These are phyloP conservation scores for Suhomyces coccinellae DNA, from an alignment of 1,139 yeast genomes.

Conservation along the genomic window DNA sequence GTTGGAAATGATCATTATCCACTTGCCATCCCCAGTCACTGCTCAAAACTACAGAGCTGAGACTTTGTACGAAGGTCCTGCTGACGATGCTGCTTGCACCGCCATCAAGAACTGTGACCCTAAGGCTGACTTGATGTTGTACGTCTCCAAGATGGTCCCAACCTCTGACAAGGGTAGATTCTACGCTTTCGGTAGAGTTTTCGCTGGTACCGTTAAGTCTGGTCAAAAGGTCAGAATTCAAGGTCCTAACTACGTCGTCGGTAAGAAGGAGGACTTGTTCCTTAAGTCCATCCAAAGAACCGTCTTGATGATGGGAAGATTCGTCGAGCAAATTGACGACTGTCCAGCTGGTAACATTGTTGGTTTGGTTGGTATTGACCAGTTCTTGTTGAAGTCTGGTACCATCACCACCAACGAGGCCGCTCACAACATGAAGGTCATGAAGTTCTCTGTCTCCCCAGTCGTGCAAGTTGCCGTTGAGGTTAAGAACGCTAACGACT, in stretches of 20 bases:
- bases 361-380: slow-evolving; percentile 99
- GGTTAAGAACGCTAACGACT: slow-evolving; percentile 98
- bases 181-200: slow-evolving; percentile 99
- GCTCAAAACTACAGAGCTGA: slow-evolving; percentile 99
- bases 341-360: slow-evolving; percentile 99
- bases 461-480: slow-evolving; percentile 99
- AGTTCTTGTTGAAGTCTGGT: slow-evolving; percentile 99
- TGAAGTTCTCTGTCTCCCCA: slow-evolving; percentile 99
- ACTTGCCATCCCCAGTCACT: slow-evolving; percentile 99
- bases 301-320: slow-evolving; percentile 99
- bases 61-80: slow-evolving; percentile 98
- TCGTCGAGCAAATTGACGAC: slow-evolving; percentile 97
- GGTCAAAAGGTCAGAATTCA: slow-evolving; percentile 99
- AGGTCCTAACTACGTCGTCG: slow-evolving; percentile 99
- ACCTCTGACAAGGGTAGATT: slow-evolving; percentile 99
- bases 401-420: slow-evolving; percentile 95
- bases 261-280: slow-evolving; percentile 97
- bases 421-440: slow-evolving; percentile 99
- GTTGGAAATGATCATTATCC: slow-evolving; percentile 97
- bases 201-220: slow-evolving; percentile 98
- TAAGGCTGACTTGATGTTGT: slow-evolving; percentile 96
- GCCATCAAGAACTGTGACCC: slow-evolving; percentile 99
- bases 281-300: slow-evolving; percentile 98
- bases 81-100: slow-evolving; percentile 86
- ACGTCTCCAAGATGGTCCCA: slow-evolving; percentile 99